phyloP scores from a whole-genome alignment of 2,329 filamentous ascomycete genomes.

The Fusarium sp. region DNA sequence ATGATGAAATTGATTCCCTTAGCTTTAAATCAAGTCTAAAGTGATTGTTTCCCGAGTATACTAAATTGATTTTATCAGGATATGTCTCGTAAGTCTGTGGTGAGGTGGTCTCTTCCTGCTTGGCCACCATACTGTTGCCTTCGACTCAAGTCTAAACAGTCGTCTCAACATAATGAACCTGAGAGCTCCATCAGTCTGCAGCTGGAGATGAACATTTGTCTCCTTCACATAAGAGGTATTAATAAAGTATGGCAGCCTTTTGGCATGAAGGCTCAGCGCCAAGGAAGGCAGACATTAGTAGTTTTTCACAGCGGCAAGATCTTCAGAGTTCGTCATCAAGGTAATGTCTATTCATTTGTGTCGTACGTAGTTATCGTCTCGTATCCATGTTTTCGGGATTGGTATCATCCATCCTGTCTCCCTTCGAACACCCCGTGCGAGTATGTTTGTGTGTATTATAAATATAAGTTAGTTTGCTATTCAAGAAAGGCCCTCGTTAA shows the following conservation, averaged over 20 bases:
- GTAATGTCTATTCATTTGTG: slow-evolving; percentile 34
- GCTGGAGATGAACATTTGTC: not conserved
- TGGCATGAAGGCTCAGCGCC: not conserved
- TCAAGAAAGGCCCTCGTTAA: slow-evolving; percentile 3
- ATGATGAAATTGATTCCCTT: slow-evolving; percentile 50
- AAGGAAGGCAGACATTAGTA: not conserved
- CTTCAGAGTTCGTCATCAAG: slow-evolving; percentile 1
- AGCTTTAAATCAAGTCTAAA: slow-evolving; percentile 13
- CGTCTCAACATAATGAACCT: not conserved
- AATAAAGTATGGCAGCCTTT: not conserved
- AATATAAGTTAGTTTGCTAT: slow-evolving; percentile 1
- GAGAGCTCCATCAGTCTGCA: not conserved
- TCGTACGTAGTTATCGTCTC: slow-evolving; percentile 27
- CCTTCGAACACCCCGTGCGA: not conserved
- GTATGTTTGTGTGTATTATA: slow-evolving; percentile 14
- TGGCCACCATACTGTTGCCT: not conserved
- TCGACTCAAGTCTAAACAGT: not conserved
- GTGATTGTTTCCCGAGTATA: not conserved
- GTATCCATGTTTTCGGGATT: slow-evolving; percentile 38
- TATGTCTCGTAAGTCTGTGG: not conserved
- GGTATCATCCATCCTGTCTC: slow-evolving; percentile 36
- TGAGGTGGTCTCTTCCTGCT: not conserved
- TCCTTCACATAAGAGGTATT: not conserved
- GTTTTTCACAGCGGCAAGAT: not conserved
- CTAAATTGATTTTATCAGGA: not conserved